Evolutionary conservation across 306 rosid species (phyloP), one percentile per base, ranked within the genome.

Genomic region (Benincasa hispida): DNA sequence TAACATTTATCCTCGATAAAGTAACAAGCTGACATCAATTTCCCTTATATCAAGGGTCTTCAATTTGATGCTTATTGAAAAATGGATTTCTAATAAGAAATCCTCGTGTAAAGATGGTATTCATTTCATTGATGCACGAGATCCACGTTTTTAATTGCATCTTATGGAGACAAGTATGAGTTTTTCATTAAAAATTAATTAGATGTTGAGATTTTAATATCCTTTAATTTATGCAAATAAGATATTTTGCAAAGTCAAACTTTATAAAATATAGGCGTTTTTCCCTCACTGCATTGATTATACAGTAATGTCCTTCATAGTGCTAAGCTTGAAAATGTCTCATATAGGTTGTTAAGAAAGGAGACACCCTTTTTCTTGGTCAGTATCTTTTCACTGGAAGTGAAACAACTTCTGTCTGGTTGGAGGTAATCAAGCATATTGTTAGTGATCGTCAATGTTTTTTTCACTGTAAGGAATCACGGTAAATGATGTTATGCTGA

Each of bases 351-450:
- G 90, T 92, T 83, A 89, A 84, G 87, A 87, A 85, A 81, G 99
- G 99, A 75, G 99, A 95, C 80, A 95, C 98, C 47, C 91, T 95
- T 83, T 95, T 95, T 78, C 76, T 95, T 24, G 99, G 99, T 66
- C 97, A 95, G 75, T 95, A 95, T 79, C 84, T 95, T 81, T 95
- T 95, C 86, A 95, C 99, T n/a, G 99, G 99, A 82, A 95, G 98
- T 88, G 99, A 95, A 88, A 85, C 99, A 75, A 95, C 99, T 78
- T 92, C 99, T 81, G 98, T 88, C 5, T 95, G 99, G 99, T 87
- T 95, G 79, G 99, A 95, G 99, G 99, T 95, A 89, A 77, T 15
- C 5, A 54, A 66, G 54, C 74, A 67, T 67, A 67, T 11, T 41
- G 32, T 67, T 67, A 6, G 74, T 6, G n/a, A 6, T 51, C 18